Base-by-base conservation (phyloP, 495 filamentous ascomycete genomes). In the Neurospora tetraspora region DNA sequence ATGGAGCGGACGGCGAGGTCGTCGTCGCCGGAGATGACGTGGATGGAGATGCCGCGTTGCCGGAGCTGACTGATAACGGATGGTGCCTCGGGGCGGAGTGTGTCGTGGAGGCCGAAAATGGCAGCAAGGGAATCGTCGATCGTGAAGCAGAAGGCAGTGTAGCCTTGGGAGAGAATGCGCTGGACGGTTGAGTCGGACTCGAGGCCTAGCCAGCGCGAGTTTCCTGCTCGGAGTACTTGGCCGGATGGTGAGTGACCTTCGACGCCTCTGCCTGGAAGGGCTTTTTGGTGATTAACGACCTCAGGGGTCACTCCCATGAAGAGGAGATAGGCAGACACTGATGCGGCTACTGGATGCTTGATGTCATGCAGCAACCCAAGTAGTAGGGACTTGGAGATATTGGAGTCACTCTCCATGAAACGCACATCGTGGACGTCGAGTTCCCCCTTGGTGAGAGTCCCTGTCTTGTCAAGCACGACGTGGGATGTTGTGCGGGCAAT, bases 401-500 rank as follows among this genome's bases (percentile, higher is more conserved):
- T 76, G 72, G 27, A 12, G 70, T 73, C 34, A 1, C 71, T 73
- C 31, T 59, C 75, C 5, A 75, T 72, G 74, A 82, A 82, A 16
- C 84, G 77, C 39, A 86, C 81, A 0, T 61, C 72, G 3, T 79
- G 79, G 0, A 94, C 88, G 6, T 78, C 72, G 0, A 93, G 81
- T 43, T 85, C 86, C 0, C 89, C 91, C 68, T 85, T 79, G 0
- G 93, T 94, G 1, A 95, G 79, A 4, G 92, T 96, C 0, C 93
- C 93, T 1, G 92, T 94, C 78, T 95, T 94, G 83, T 94, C 93
- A 75, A 96, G 93, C 5, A 94, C 85, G n/a, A 94, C 86, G 74
- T 93, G 88, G 0, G 88, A 84, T 0, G 86, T 83, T 39, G 88
- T 91, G 72, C 86, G 76, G 0, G 88, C 91, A 4, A 86, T 81